Conservation (phyloP, 441 rosid species). For the Syzygium syzygioides region DNA sequence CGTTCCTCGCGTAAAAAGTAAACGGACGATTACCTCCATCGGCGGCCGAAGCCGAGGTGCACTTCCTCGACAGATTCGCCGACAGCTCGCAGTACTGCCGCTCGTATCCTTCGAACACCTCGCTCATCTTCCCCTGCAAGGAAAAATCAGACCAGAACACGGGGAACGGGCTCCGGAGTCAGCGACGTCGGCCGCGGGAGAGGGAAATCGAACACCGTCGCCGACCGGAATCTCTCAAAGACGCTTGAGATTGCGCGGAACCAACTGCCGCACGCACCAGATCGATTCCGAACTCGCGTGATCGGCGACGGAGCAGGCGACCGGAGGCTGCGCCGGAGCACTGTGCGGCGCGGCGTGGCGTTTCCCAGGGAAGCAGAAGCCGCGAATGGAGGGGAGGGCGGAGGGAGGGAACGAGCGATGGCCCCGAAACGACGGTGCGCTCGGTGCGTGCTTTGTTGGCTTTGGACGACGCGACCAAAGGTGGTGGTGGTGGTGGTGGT, state of each 20-base stretch:
- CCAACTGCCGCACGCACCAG: not conserved
- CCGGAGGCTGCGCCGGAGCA: not conserved
- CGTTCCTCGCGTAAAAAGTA: not conserved
- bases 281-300: not conserved
- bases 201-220: not conserved
- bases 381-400: not conserved
- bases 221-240: not conserved
- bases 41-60: constrained; percentile 47
- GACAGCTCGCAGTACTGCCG: constrained; percentile 91
- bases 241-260: not conserved
- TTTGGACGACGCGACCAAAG: not conserved
- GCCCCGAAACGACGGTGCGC: not conserved
- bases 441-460: not conserved
- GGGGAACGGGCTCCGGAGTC: not conserved
- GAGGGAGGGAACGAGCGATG: not conserved
- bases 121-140: constrained; percentile 52
- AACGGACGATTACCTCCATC: constrained; percentile 50
- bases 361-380: not conserved
- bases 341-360: not conserved
- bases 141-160: not conserved
- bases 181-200: not conserved
- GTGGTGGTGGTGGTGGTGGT: not conserved
- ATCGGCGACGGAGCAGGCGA: not conserved
- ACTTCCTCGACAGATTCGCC: constrained; percentile 61
- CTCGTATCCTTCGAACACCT: constrained; percentile 80